phyloP scores from a whole-genome alignment of 208 protist species.

The Wallacemonas rigidus region DNA sequence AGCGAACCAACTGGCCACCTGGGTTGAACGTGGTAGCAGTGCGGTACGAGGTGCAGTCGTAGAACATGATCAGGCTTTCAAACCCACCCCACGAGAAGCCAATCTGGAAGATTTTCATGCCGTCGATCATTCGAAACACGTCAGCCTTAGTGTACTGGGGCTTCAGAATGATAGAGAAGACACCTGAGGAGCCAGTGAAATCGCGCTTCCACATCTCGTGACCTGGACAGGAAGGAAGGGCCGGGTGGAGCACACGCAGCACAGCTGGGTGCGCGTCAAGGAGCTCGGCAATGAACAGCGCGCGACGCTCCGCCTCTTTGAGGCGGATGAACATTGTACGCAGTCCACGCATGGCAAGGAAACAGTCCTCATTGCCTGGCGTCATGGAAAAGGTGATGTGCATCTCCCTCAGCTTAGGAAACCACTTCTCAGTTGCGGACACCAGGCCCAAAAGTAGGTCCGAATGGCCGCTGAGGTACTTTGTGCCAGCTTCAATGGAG shows the following conservation, averaged over 20 bases:
- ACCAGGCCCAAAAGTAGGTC: slow-evolving; percentile 38
- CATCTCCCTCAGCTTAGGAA: slow-evolving; percentile 24
- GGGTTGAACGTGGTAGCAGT: slow-evolving; percentile 29
- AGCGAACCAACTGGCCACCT: slow-evolving; percentile 25
- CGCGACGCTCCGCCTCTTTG: slow-evolving; percentile 30
- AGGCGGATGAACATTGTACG: slow-evolving; percentile 36
- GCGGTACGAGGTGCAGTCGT: slow-evolving; percentile 31
- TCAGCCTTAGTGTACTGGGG: slow-evolving; percentile 27
- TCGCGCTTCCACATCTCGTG: slow-evolving; percentile 41
- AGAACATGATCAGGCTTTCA: slow-evolving; percentile 33
- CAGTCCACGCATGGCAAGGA: slow-evolving; percentile 33
- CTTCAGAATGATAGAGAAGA: slow-evolving; percentile 29
- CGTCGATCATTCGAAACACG: slow-evolving; percentile 26
- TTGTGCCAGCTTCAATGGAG: slow-evolving; percentile 39
- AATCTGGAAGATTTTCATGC: slow-evolving; percentile 26
- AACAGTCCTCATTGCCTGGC: slow-evolving; percentile 37
- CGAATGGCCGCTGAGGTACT: slow-evolving; percentile 41
- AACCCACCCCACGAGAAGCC: slow-evolving; percentile 39
- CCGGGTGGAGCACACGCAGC: slow-evolving; percentile 32
- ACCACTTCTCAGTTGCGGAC: slow-evolving; percentile 28
- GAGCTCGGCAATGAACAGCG: slow-evolving; percentile 23
- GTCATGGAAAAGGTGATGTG: slow-evolving; percentile 26
- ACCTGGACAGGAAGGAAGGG: slow-evolving; percentile 20
- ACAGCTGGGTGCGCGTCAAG: slow-evolving; percentile 26
- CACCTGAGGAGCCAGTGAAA: slow-evolving; percentile 28